Evolutionary conservation across 1,284 basidiomycete species (phyloP), one percentile per base, ranked within the genome.

Genomic region (Ganoderma lucidum): DNA sequence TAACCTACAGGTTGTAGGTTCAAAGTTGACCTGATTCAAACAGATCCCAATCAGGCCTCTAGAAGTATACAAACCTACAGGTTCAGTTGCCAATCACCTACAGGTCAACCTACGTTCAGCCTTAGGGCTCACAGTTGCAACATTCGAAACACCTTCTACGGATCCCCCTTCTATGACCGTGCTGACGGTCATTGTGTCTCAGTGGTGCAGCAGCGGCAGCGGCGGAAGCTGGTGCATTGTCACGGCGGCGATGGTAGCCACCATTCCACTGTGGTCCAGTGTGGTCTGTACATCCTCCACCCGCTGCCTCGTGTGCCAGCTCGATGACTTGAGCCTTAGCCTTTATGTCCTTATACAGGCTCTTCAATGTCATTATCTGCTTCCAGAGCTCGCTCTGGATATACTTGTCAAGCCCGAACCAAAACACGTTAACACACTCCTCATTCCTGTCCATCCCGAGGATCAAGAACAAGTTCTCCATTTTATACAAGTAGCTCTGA

Each of bases 381-480:
- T 66, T 41, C 77, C 78, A 83, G 0, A 84, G 72, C 1, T 77
- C 75, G 0, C 64, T 60, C 53, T 82, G 80, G 3, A 84, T 79
- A 0, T 66, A 64, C 0, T 15, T 1, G 2, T 73, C 68, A 0
- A 84, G 71, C 0, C 83, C 78, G 44, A 73, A 62, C 81, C 82
- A 85, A 0, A 84, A 67, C 64, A 77, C 79, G 19, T 78, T 73
- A 0, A 83, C 79, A 6, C 75, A 69, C 2, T 81, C 79, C 2
- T 73, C 73, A 1, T 79, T 71, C 41, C 78, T 76, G 4, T 72
- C 71, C 2, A 75, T 55, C 0, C 82, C 80, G 17, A 81, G 78
- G 45, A 78, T 76, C 35, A 76, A 73, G 66, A 77, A 80, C 6
- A 82, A 70, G 45, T 78, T 76, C 61, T 79, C 72, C 0, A 83